Conservation (phyloP, 1,284 basidiomycete genomes). For the Apiotrichum porosum region DNA sequence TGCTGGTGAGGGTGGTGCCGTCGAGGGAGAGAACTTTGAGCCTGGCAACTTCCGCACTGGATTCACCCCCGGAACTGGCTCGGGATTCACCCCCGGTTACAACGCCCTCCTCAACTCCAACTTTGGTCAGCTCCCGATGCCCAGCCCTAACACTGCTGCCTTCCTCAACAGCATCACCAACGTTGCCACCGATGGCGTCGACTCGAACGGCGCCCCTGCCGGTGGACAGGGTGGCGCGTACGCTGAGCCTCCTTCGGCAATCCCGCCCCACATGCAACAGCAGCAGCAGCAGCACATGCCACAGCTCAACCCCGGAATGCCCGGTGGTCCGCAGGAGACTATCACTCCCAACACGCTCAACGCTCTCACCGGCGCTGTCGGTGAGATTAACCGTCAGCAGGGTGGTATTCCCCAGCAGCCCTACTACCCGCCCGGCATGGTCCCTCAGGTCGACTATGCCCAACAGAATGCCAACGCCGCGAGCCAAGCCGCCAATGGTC, state of each 20-base stretch:
- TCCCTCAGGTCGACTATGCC: constrained; percentile 37
- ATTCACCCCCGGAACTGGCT: constrained; percentile 62
- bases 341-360: constrained; percentile 89
- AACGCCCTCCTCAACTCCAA: constrained; percentile 39
- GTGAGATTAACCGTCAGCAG: constrained; percentile 36
- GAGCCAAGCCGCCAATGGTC: constrained; percentile 70
- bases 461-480: constrained; percentile 47
- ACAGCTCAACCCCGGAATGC: constrained; percentile 26
- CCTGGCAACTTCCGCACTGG: constrained; percentile 60
- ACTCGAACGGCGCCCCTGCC: constrained; percentile 8
- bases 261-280: constrained; percentile 15
- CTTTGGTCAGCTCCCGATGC: constrained; percentile 56
- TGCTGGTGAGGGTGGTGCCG: constrained; percentile 1
- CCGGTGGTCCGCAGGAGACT: constrained; percentile 52
- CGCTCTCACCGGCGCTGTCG: constrained; percentile 69
- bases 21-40: constrained; percentile 59
- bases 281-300: constrained; percentile 31
- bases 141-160: constrained; percentile 84
- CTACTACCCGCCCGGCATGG: constrained; percentile 20
- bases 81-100: constrained; percentile 71
- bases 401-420: not conserved
- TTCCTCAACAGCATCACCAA: constrained; percentile 88
- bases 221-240: not conserved
- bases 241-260: constrained; percentile 23
- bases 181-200: constrained; percentile 46